Percentiles rank a stretch among this genome's conserved stretches.
Evolutionary conservation across 768 basidiomycete genomes (phyloP).

Genomic region (Tricholoma sp.): DNA sequence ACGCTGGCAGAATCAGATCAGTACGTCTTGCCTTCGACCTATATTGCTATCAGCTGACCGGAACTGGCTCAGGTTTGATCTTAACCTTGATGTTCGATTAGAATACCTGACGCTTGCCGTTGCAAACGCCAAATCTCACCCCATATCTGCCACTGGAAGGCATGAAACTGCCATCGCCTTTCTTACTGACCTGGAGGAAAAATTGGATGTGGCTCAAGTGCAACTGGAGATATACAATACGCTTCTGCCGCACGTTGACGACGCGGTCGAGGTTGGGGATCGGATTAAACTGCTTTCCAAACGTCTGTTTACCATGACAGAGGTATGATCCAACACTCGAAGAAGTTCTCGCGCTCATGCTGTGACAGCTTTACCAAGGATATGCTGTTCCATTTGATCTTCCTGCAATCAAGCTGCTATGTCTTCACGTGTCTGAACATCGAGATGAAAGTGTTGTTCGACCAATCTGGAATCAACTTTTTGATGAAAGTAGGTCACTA

Average conservation of each 20-base stretch:
- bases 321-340: conserved; percentile 43
- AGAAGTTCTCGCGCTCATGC: background rate
- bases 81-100: conserved; percentile 68
- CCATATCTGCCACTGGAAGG: conserved; percentile 66
- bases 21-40: conserved; percentile 39
- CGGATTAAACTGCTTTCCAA: conserved; percentile 56
- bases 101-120: conserved; percentile 94
- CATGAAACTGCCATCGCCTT: conserved; percentile 94
- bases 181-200: conserved; percentile 92
- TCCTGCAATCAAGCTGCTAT: conserved; percentile 78
- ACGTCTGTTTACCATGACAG: conserved; percentile 73
- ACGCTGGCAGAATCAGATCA: conserved; percentile 79
- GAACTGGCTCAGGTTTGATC: conserved; percentile 45
- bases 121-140: conserved; percentile 94
- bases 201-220: conserved; percentile 93
- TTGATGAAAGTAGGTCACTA: conserved; percentile 63
- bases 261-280: conserved; percentile 58
- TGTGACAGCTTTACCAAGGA: conserved; percentile 70
- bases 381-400: conserved; percentile 88
- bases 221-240: conserved; percentile 86
- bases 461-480: conserved; percentile 86
- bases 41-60: background rate
- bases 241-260: conserved; percentile 54
- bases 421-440: conserved; percentile 92
- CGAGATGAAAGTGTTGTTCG: conserved; percentile 76